phyloP scores from a whole-genome alignment of 495 filamentous ascomycete species.

The Xylaria cubensis region DNA sequence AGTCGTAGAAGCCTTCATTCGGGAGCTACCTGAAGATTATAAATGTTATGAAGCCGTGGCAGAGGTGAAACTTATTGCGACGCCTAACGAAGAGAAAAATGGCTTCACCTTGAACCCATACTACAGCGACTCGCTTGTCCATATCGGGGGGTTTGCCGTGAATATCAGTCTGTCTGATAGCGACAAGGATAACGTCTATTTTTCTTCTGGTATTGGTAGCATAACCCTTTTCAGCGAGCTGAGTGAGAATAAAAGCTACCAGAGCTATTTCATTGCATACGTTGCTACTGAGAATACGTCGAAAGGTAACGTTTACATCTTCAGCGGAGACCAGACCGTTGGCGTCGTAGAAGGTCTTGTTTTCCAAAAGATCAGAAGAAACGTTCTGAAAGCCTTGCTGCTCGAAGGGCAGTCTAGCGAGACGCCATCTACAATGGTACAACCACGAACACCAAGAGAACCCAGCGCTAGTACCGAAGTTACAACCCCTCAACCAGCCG shows the following conservation, averaged over 20 bases:
- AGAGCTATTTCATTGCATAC: constrained; percentile 60
- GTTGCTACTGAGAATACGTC: constrained; percentile 38
- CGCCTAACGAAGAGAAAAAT: constrained; percentile 50
- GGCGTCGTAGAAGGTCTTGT: constrained; percentile 43
- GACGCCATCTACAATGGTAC: not conserved
- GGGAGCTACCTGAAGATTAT: constrained; percentile 43
- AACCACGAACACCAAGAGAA: not conserved
- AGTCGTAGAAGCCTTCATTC: constrained; percentile 65
- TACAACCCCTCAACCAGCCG: constrained; percentile 4
- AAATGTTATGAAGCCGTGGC: constrained; percentile 63
- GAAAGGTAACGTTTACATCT: constrained; percentile 57
- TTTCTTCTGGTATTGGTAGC: constrained; percentile 67
- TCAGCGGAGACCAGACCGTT: constrained; percentile 55
- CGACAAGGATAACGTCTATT: constrained; percentile 62
- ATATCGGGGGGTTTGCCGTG: constrained; percentile 67
- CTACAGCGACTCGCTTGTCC: constrained; percentile 63
- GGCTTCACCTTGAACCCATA: constrained; percentile 61
- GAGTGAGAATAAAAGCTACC: constrained; percentile 60
- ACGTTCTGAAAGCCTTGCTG: constrained; percentile 18
- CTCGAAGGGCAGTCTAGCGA: not conserved
- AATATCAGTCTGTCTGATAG: constrained; percentile 64
- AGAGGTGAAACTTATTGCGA: constrained; percentile 59
- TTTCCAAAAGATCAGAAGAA: constrained; percentile 60
- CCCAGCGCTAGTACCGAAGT: not conserved
- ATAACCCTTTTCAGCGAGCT: constrained; percentile 63